phyloP scores from a whole-genome alignment of 2,329 filamentous ascomycete species.

The Oidium heveae region DNA sequence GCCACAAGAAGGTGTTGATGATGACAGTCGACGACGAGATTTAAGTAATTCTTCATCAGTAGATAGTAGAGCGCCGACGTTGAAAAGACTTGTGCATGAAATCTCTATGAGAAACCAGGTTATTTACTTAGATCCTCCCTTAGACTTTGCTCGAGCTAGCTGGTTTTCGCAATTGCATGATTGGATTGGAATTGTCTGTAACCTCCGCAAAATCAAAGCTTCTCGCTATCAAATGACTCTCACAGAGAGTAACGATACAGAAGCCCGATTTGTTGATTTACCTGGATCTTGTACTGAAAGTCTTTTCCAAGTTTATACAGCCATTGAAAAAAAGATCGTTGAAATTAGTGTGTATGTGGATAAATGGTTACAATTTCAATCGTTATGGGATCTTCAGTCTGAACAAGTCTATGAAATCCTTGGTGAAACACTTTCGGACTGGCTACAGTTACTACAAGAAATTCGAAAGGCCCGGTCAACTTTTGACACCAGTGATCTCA shows the following conservation, averaged over 20 bases:
- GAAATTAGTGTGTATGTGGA: conserved; percentile 73
- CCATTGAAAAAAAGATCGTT: conserved; percentile 59
- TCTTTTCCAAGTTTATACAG: conserved; percentile 55
- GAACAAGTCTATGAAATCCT: conserved; percentile 85
- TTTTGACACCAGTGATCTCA: conserved; percentile 91
- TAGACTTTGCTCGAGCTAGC: conserved; percentile 73
- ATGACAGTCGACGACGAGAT: conserved; percentile 28
- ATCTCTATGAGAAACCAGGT: conserved; percentile 96
- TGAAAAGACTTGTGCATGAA: conserved; percentile 61
- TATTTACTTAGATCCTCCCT: conserved; percentile 81
- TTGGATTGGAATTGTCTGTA: conserved; percentile 83
- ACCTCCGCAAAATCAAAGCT: conserved; percentile 80
- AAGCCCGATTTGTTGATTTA: conserved; percentile 58
- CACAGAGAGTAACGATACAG: conserved; percentile 36
- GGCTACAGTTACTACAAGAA: conserved; percentile 89
- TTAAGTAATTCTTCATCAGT: conserved; percentile 18
- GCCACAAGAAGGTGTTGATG: conserved; percentile 16
- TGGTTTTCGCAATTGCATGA: conserved; percentile 86
- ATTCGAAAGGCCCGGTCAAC: conserved; percentile 87
- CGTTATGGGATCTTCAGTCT: conserved; percentile 88
- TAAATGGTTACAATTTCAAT: conserved; percentile 97
- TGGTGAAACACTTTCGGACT: conserved; percentile 72
- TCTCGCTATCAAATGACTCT: conserved; percentile 82
- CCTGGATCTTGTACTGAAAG: conserved; percentile 61
- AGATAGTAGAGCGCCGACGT: conserved; percentile 31